Base-by-base conservation (phyloP, 2,329 filamentous ascomycete species). In the Seiridium cupressi region DNA sequence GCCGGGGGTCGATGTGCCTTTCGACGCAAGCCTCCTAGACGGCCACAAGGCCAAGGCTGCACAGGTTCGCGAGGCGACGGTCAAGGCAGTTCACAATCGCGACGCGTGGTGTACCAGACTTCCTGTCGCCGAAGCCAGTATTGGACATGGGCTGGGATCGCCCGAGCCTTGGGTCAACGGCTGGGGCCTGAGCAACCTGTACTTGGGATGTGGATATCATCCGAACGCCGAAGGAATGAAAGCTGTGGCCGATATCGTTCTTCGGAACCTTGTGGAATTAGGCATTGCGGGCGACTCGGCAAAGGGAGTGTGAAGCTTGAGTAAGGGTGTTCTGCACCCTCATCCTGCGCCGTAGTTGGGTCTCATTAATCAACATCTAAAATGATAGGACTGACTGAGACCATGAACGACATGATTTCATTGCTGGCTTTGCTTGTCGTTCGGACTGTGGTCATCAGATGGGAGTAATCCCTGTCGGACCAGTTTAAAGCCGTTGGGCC, bases 121-220 rank as follows among this genome's bases (percentile, higher is more conserved):
- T 1, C 51, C 58, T 31, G 62, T 72, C 10, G 66, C 63, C 4
- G 65, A 55, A 8, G 55, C 64, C 9, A 72, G 70, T 57, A 63
- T 62, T 48, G 60, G 46, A 5, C 71, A 72, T 53, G 71, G 68
- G 13, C 57, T 73, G 40, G 71, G 70, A 4, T 64, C 67, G 6
- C 51, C 60, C n/a, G 58, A 63, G 5, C 69, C 70, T 5, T 73
- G 71, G 71, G 70, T 73, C 55, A 66, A 63, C 5, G 69, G 67
- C 10, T 72, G 72, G 59, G 68, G 69, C 3, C n/a, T 58, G 13
- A 51, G n/a, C 8, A 18, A 44, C n/a, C 11, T 58, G 55, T 51
- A 58, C n/a, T 7, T 11, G 6, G 60, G 64, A 38, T 68, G 36
- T 47, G 53, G 68, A 34, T 73, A 70, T 34, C 71, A 73, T 55